A percentile compares a stretch with the other conserved stretches of the same genome.
Conservation (phyloP, 1,139 yeast genomes). For the Kodamaea plutei region DNA sequence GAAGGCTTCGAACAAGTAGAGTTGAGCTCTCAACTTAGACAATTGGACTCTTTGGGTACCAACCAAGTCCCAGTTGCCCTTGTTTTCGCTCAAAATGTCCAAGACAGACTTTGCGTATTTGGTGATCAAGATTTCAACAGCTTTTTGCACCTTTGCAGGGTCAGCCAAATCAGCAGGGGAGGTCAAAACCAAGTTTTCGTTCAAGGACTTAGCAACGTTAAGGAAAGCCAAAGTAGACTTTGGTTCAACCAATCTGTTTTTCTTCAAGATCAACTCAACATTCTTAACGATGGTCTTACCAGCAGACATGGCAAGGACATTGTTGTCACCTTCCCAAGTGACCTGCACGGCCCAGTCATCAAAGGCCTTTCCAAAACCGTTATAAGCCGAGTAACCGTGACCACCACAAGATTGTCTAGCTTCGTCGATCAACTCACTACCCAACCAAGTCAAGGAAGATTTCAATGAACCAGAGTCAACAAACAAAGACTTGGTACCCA, state of each 20-base stretch:
- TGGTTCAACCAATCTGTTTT: constrained; percentile 31
- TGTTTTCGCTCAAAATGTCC: constrained; percentile 25
- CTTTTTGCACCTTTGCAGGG: constrained; percentile 13
- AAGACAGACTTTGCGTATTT: constrained; percentile 21
- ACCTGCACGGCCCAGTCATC: constrained; percentile 95
- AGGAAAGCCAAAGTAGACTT: constrained; percentile 41
- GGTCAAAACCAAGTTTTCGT: constrained; percentile 7
- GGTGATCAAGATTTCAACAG: constrained; percentile 26
- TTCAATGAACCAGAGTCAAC: constrained; percentile 85
- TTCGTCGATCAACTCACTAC: constrained; percentile 76
- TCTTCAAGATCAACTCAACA: constrained; percentile 31
- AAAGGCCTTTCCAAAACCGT: constrained; percentile 85
- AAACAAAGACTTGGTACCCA: constrained; percentile 70
- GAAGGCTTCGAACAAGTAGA: constrained; percentile 23
- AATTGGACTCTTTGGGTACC: constrained; percentile 24
- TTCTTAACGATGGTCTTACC: constrained; percentile 73
- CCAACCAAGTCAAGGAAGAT: constrained; percentile 86
- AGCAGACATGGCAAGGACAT: constrained; percentile 74
- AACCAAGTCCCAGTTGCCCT: constrained; percentile 33
- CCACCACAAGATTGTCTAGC: constrained; percentile 97
- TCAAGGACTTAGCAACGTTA: constrained; percentile 24
- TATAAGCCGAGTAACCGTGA: constrained; percentile 87
- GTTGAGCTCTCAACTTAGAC: constrained; percentile 24
- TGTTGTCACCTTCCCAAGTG: constrained; percentile 98
- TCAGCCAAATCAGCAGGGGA: constrained; percentile 12